Evolutionary conservation across 805 yeast genomes (phyloP), one percentile per base, ranked within the genome.

Genomic region (Yamadazyma tumulicola): DNA sequence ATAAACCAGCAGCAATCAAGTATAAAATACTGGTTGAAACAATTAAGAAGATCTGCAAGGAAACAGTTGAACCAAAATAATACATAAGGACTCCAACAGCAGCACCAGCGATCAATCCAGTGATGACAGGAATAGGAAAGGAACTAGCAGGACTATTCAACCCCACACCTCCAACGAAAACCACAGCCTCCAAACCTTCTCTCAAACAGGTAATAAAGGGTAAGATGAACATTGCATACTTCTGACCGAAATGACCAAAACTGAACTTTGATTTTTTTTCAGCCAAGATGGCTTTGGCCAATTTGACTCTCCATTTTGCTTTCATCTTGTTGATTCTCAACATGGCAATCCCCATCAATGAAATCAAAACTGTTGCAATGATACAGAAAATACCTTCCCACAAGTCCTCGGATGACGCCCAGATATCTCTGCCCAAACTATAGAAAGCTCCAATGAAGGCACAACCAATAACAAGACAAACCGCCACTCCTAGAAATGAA

Each of bases 321-420:
- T 87, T 88, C 95, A 89, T 86, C 71, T 89, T 88, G 71, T 89
- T 89, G 61, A 91, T 74, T 64, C 97, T 79, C 55, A 91, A 75
- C 96, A 91, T 85, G 38, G 97, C 95, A 53, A 91, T 75, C 59
- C 98, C 97, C 97, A 91, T 89, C 50, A 83, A 50, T 9, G 96
- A 77, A 55, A 91, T 91, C 77, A 91, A 77, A 30, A 85, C 66
- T 0, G 95, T 77, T 2, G 97, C 98, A 59, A 91, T 79, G 47
- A 91, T 66, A 64, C 94, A 85, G 58, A 91, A 88, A 38, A 86
- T 71, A 69, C 97, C 97, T 74, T 91, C 98, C 97, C 97, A 91
- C 38, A 91, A 61, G 59, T 91, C 97, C 60, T 91, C 98, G 14
- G 95, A 79, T 9, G 60, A 55, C 32, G 91, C 72, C 85, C 96